Base-by-base conservation (phyloP, 768 basidiomycete species). In the Amanita inopinata region DNA sequence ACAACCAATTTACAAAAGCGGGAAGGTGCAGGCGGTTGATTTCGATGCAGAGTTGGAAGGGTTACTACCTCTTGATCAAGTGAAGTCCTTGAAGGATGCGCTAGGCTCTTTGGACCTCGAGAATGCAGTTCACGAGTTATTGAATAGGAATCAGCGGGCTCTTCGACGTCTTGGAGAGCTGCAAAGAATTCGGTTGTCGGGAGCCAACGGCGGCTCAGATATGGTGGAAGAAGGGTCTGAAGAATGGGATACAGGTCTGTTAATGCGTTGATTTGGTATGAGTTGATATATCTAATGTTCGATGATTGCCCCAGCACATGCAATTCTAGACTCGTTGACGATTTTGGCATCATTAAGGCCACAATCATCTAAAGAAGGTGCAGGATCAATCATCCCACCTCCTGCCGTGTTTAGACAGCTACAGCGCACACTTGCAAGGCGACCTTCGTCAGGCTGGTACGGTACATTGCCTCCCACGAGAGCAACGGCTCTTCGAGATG, bases 241-340 rank as follows among this genome's bases (percentile, higher is more conserved):
- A 58, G 87, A 91, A 57, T 87, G 82, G 82, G 79, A 85, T 50
- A 75, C 74, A 47, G 88, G 87, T 88, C 59, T 43, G 19, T 32
- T 43, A 24, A 38, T 34, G 40, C 25, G 31, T 31, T 41, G 46
- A 47, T 40, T 18, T 38, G 9, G 14, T 34, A 43, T 40, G 37
- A 27, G 22, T 20, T 33, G 27, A 49, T 45, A 25, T 40, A 47
- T 27, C 43, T 41, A 46, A 31, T 47, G 53, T 52, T 45, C 38
- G 23, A 32, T 48, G 38, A 23, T 33, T 51, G 40, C 41, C 44
- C 28, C 55, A 89, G 88, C 87, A 15, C 77, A 82, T 57, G 69
- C 75, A 42, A 86, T 89, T 44, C 53, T 81, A 42, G 70, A 82
- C 43, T 86, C 87, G 8, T 66, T 91, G 41, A 66, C 71, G 2